These are phyloP conservation scores for Termitomyces sp. DNA, from an alignment of 768 basidiomycete species.

Conservation along the genomic window DNA sequence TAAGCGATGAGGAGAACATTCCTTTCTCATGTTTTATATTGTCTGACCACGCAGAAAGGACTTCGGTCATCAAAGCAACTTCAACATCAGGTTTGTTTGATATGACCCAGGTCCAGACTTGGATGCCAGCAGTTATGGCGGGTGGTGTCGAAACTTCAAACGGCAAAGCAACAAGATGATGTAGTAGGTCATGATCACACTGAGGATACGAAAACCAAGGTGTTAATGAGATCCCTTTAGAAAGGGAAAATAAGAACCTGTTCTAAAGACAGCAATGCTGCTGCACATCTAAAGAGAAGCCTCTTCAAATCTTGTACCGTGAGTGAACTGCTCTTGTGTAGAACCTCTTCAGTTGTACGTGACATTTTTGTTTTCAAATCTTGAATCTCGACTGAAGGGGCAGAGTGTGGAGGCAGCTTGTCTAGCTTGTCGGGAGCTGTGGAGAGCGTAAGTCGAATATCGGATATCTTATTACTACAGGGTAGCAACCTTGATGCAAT, in stretches of 20 bases:
- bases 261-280: conserved; percentile 67
- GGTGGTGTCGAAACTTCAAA: conserved; percentile 87
- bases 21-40: conserved; percentile 78
- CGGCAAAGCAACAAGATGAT: conserved; percentile 83
- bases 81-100: conserved; percentile 81
- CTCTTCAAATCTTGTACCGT: conserved; percentile 82
- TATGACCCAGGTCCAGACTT: conserved; percentile 96
- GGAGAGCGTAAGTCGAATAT: not conserved
- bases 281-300: conserved; percentile 82
- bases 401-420: conserved; percentile 54
- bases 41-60: conserved; percentile 83
- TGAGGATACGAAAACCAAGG: conserved; percentile 23
- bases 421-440: conserved; percentile 58
- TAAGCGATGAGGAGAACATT: conserved; percentile 75
- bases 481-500: conserved; percentile 51
- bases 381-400: conserved; percentile 58
- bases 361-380: conserved; percentile 68
- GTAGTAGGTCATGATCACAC: conserved; percentile 84
- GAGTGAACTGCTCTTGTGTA: conserved; percentile 66
- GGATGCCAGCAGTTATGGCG: conserved; percentile 82
- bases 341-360: conserved; percentile 62
- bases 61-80: conserved; percentile 79
- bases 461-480: not conserved
- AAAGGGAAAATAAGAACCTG: conserved; percentile 38
- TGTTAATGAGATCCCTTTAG: not conserved